Conservation (phyloP, 306 rosid species). For the Castanopsis chinensis region DNA sequence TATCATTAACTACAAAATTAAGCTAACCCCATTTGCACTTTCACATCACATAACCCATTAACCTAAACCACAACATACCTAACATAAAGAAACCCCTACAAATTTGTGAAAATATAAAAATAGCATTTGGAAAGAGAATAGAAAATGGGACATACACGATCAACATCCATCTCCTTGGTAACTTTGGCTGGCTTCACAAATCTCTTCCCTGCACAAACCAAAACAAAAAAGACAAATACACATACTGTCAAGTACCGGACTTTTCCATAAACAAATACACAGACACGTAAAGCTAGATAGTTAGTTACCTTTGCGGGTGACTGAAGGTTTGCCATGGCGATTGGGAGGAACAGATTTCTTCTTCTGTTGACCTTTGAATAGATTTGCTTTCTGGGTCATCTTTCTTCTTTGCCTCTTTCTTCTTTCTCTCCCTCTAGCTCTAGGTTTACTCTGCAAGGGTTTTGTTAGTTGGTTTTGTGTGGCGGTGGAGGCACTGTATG, state of each 20-base stretch:
- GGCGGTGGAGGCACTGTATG: too few relatives aligned
- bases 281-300: too few relatives aligned
- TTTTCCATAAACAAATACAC: too few relatives aligned
- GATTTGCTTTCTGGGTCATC: slow-evolving; percentile 74
- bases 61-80: neutral
- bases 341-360: slow-evolving; percentile 44
- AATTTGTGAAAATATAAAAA: neutral
- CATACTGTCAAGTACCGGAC: too few relatives aligned
- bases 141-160: slow-evolving; percentile 53
- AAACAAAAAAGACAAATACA: too few relatives aligned
- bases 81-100: neutral
- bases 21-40: neutral
- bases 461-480: too few relatives aligned
- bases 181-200: slow-evolving; percentile 62
- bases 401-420: slow-evolving; percentile 3
- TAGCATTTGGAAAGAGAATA: neutral
- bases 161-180: slow-evolving; percentile 77
- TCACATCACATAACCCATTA: neutral
- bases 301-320: too few relatives aligned
- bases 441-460: neutral
- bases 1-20: neutral
- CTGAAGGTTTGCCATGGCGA: too few relatives aligned
- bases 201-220: slow-evolving; percentile 53
- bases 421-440: neutral
- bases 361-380: slow-evolving; percentile 78